These are phyloP conservation scores for Teunomyces panamensis DNA, from an alignment of 805 yeast genomes.

Conservation along the genomic window DNA sequence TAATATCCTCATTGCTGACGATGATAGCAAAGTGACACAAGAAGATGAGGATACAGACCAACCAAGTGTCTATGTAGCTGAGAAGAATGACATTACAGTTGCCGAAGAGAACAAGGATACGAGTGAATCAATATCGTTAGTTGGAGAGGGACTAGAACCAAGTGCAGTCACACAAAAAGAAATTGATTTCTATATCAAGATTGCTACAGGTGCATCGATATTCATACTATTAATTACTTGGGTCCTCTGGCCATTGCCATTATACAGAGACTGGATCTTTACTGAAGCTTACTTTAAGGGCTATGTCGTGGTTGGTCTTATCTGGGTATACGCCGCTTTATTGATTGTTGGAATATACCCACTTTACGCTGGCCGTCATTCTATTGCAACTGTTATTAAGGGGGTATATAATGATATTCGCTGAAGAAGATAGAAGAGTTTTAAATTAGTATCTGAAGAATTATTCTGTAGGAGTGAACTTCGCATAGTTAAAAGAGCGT, in stretches of 20 bases:
- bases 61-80: neutral
- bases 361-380: constrained; percentile 32
- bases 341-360: constrained; percentile 32
- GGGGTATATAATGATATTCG: constrained; percentile 18
- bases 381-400: constrained; percentile 17
- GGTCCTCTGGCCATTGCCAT: constrained; percentile 42
- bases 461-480: no score
- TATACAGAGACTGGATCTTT: constrained; percentile 41
- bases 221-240: constrained; percentile 31
- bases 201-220: constrained; percentile 24
- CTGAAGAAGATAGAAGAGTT: neutral
- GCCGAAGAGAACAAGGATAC: neutral
- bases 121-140: neutral
- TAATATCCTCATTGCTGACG: constrained; percentile 9
- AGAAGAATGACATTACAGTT: neutral
- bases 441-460: no score
- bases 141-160: constrained; percentile 2
- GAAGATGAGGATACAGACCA: neutral
- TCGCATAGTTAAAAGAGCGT: neutral
- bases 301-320: constrained; percentile 33
- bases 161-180: neutral
- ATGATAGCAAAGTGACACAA: neutral
- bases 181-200: constrained; percentile 17
- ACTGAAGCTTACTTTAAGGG: constrained; percentile 35
- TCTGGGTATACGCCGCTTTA: constrained; percentile 39